A percentile compares a stretch with the other conserved stretches of the same genome.
These are phyloP conservation scores for Hortaea werneckii DNA, from an alignment of 2,329 filamentous ascomycete genomes.

Conservation along the genomic window DNA sequence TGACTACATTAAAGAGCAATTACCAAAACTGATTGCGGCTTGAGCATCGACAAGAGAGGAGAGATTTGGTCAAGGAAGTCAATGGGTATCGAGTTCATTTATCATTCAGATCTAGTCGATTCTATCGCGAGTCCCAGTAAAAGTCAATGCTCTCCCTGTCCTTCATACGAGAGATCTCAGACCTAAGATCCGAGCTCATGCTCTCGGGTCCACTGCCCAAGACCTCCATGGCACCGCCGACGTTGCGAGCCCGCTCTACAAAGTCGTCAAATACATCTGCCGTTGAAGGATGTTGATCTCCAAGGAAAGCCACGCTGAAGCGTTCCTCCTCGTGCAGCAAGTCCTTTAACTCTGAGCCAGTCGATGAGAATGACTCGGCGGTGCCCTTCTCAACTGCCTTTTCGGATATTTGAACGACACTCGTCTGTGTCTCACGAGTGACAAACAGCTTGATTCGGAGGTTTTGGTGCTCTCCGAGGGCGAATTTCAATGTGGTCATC, in stretches of 20 bases:
- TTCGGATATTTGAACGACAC: background rate
- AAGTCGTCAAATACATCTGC: conserved; percentile 15
- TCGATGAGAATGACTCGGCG: background rate
- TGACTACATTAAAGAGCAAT: conserved; percentile 38
- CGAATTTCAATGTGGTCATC: conserved; percentile 39
- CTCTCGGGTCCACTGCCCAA: conserved; percentile 20
- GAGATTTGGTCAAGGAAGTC: background rate
- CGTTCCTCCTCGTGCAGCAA: background rate
- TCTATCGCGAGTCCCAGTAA: conserved; percentile 20
- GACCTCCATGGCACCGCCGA: conserved; percentile 14
- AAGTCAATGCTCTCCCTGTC: conserved; percentile 8
- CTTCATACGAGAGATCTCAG: conserved; percentile 10
- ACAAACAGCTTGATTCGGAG: conserved; percentile 49
- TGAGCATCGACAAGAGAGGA: background rate
- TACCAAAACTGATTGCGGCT: conserved; percentile 20
- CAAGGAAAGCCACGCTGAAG: conserved; percentile 13
- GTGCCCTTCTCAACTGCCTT: background rate
- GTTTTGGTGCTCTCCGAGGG: conserved; percentile 6
- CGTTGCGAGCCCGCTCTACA: conserved; percentile 9
- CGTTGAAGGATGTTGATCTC: conserved; percentile 15
- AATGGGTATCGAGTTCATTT: background rate
- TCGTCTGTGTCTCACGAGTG: conserved; percentile 40
- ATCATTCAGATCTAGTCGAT: background rate
- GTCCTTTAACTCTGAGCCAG: background rate
- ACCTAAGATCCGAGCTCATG: conserved; percentile 19